Base-by-base conservation (phyloP, 176 grass and related monocot genomes). In the Oryza australiensis region DNA sequence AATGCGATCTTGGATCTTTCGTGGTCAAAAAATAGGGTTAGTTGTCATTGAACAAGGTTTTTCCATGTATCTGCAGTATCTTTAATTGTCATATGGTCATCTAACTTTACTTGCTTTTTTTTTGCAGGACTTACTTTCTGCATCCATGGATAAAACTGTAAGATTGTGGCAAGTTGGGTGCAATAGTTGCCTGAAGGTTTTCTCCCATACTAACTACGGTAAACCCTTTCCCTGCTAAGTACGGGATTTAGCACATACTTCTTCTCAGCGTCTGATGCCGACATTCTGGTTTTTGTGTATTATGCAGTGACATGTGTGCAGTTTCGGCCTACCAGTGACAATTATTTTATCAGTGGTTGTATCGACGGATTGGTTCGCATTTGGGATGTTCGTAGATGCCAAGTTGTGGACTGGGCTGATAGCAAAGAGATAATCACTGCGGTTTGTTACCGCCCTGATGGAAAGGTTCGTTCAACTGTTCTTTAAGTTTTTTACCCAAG, bases 291-390 rank as follows among this genome's bases (percentile, higher is more conserved):
- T 78, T 84, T 78, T 78, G 37, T 84, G 33, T 73, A 57, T 70
- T 90, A 77, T 89, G 85, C 85, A 97, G 94, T 94, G 80, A 97
- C 94, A 62, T 94, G 91, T 40, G 66, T 97, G 85, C 94, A 97
- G 63, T 97, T 97, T 82, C 81, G 92, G 22, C 94, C 94, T 69
- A 75, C 85, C 8, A 81, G 84, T 55, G 92, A 90, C 49, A 75
- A 90, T 53, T 94, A 90, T 82, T 97, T 97, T 72, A 86, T 97
- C 62, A 97, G 63, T 70, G 94, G 92, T 11, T 94, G 87, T 35
- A 84, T 97, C n/a, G 94, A 97, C 64, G 94, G 94, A 30, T 90
- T 92, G 82, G 83, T 92, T 69, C 94, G 94, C 16, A 89, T 97
- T 70, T 97, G 94, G 92, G 82, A 97, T 85, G 77, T 94, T 76